phyloP scores from a whole-genome alignment of 2,329 filamentous ascomycete genomes.

The Diaporthe helianthi region DNA sequence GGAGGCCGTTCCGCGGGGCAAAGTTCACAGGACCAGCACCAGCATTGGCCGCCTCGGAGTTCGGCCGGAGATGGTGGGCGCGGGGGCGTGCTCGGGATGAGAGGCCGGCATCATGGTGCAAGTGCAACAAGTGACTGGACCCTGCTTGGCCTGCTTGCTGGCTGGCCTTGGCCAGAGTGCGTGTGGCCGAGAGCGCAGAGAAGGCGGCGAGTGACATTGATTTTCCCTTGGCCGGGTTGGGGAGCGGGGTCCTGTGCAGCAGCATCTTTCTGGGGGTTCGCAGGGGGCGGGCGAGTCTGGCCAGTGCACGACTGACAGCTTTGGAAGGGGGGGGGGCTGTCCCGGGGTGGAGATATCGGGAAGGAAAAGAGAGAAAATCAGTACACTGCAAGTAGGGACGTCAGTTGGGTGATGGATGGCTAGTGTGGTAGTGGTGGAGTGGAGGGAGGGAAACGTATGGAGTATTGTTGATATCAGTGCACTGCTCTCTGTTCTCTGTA shows the following conservation, averaged over 20 bases:
- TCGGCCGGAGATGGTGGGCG: slow-evolving; percentile 16
- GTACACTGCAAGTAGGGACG: not conserved
- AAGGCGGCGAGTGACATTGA: slow-evolving; percentile 1
- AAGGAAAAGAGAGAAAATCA: not conserved
- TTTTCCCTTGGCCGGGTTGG: not conserved
- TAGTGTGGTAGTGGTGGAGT: not conserved
- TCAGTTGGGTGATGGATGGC: not conserved
- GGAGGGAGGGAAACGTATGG: not conserved
- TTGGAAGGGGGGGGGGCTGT: not conserved
- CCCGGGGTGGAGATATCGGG: not conserved
- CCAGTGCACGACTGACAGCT: too few relatives aligned
- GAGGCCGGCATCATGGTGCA: slow-evolving; percentile 12
- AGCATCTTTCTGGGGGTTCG: slow-evolving; percentile 4
- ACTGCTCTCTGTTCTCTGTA: not conserved
- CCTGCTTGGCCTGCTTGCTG: not conserved
- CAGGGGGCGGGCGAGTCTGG: not conserved
- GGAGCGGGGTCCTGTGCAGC: slow-evolving; percentile 8
- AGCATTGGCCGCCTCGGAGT: not conserved
- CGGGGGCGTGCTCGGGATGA: slow-evolving; percentile 14
- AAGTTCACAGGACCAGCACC: not conserved
- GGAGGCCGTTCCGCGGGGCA: slow-evolving; percentile 59
- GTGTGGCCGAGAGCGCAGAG: not conserved
- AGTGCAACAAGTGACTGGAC: not conserved
- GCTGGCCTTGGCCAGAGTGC: slow-evolving; percentile 3
- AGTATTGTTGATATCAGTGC: not conserved